Base-by-base conservation (phyloP, 306 rosid species). In the Quercus alba region DNA sequence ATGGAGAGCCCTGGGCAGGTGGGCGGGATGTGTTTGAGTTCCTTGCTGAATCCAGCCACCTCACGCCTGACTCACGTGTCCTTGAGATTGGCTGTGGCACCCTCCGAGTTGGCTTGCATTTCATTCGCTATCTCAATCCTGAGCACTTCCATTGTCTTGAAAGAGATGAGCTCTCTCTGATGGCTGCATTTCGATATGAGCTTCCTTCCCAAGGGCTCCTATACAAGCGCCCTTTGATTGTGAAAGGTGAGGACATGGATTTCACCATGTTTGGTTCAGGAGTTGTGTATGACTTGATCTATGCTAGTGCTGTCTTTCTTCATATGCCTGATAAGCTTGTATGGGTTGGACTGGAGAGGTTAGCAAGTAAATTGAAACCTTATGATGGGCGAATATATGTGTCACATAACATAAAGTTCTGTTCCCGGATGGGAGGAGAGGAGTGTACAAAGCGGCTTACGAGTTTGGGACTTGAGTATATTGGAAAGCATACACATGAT, bases 1-100 rank as follows among this genome's bases (percentile, higher is more conserved):
- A 94, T 14, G 98, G 97, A 2, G 98, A 94, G 77, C 97, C 98
- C 20, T 94, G 97, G 98, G 98, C 98, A 9, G 97, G 98, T 5
- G 98, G 97, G 79, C 84, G 98, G 68, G 98, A 92, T 38, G 97
- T 92, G 56, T 90, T 88, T 79, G 98, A 92, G 84, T 94, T 92
- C 82, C 93, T 94, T 55, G 97, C 93, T 19, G 85, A 89, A 75
- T 77, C 93, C 54, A 33, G 85, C 79, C 86, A 87, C 59, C 89
- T 94, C 72, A 89, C 26, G 75, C 92, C 94, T 2, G 79, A 88
- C 54, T 90, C 92, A 0, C 80, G 21, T 56, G 97, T 94, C 56
- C 89, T 94, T 15, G 97, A 94, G 86, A 92, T 94, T 72, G 98
- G 98, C 14, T 94, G 98, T 75, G 97, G 98, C 76, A 94, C 98